Base-by-base conservation (phyloP, 306 rosid genomes). In the Cucurbita moschata region DNA sequence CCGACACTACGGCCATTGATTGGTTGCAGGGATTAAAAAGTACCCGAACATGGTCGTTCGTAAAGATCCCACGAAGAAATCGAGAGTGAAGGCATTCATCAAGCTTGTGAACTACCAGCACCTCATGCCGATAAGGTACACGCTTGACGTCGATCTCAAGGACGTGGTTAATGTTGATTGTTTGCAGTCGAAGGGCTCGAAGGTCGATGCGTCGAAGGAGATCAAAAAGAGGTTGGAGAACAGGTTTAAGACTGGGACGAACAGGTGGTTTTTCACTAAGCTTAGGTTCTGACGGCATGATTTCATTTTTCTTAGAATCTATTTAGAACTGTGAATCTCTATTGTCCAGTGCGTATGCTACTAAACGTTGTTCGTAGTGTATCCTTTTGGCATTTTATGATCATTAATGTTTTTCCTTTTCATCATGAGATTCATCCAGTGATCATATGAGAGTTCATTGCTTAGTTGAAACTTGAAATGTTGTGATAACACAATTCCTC, bases 211-310 rank as follows among this genome's bases (percentile, higher is more conserved):
- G 0, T 69, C 82, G 38, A 84, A 84, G 79, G 87, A 78, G 83
- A 66, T 82, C 66, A 81, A 84, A 79, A 81, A 78, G 76, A 73
- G 83, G 37, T 57, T 84, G 8, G 87, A 84, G 81, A 83, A 84
- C 76, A 64, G 87, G 79, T 84, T 84, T 68, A 84, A 84, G 81
- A 81, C 81, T 8, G 87, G 87, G 18, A 84, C 81, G 79, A 84
- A 81, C 83, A 72, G 87, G 81, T 84, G 87, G 81, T 84, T 84
- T 61, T 84, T 84, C 60, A 84, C 87, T 52, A 84, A 84, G 79
- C 87, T 84, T 71, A 78, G 87, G 79, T 84, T 84, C 75, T 84
- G 75, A 73, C 35, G 57, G 6, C 5, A 42, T 65, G 16, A 53
- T 56, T 39, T 39, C 3, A 35, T 35, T n/a, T 72, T 65, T 51